Percentiles rank a stretch among this genome's conserved stretches.
phyloP scores from a whole-genome alignment of 148 eudicot species.

The Gaultheria prostrata region DNA sequence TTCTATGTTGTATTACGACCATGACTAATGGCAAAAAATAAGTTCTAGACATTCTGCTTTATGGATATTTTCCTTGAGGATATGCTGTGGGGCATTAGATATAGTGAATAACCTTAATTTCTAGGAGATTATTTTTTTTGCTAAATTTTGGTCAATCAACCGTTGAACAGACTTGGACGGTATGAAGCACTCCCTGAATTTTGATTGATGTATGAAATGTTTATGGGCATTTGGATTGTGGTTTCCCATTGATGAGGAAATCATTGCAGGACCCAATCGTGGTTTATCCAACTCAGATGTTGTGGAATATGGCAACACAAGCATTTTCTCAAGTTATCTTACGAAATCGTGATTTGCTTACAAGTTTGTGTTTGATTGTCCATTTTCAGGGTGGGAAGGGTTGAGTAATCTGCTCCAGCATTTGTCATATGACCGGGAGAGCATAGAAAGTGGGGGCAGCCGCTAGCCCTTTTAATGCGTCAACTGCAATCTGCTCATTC shows the following conservation, averaged over 20 bases:
- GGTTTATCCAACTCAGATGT: not conserved
- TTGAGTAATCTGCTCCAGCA: conserved; percentile 7
- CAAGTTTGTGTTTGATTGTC: not conserved
- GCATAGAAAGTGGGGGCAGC: not conserved
- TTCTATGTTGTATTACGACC: not conserved
- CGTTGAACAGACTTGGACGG: not conserved
- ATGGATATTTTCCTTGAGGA: not conserved
- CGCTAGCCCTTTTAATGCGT: not conserved
- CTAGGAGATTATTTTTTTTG: not conserved
- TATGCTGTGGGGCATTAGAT: not conserved
- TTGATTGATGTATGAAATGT: not conserved
- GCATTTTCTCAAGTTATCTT: not conserved
- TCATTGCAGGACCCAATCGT: not conserved
- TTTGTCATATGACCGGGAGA: not conserved
- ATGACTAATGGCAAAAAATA: not conserved
- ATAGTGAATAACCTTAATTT: not conserved
- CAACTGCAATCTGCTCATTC: not conserved
- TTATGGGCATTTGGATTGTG: not conserved
- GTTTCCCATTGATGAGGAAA: not conserved
- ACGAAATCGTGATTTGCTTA: not conserved
- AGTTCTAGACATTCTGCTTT: not conserved
- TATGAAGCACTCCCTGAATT: not conserved
- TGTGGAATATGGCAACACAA: not conserved
- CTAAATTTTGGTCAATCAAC: not conserved
- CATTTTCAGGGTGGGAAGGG: conserved; percentile 22